These are phyloP conservation scores for Periconia digitata DNA, from an alignment of 2,329 filamentous ascomycete species.

Conservation along the genomic window DNA sequence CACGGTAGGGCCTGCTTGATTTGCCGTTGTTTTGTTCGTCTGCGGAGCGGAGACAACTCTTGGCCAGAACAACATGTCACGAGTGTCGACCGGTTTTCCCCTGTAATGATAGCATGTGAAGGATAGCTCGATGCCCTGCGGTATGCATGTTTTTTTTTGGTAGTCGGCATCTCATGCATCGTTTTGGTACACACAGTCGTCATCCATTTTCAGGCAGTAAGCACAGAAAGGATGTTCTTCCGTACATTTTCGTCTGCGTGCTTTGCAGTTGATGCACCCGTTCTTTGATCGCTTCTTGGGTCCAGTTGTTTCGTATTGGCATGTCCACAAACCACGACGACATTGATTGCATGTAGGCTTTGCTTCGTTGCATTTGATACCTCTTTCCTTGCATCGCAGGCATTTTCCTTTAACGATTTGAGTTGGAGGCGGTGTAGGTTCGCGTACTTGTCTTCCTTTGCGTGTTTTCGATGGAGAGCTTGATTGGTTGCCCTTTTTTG, in stretches of 20 bases:
- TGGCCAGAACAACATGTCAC: background rate
- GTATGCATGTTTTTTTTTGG: background rate
- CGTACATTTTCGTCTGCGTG: constrained; percentile 32
- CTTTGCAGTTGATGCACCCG: constrained; percentile 32
- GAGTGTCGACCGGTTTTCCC: background rate
- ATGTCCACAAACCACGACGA: constrained; percentile 28
- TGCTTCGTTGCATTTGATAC: constrained; percentile 34
- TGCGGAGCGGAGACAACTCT: background rate
- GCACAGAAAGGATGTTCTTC: constrained; percentile 34
- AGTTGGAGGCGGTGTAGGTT: constrained; percentile 5
- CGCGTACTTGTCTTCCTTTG: constrained; percentile 11
- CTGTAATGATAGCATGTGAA: background rate
- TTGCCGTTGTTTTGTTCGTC: background rate
- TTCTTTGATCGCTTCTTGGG: constrained; percentile 30
- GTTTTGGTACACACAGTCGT: constrained; percentile 30
- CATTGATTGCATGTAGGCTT: constrained; percentile 36
- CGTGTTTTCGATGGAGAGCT: constrained; percentile 16
- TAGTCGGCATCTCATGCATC: constrained; percentile 11
- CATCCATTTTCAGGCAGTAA: constrained; percentile 30
- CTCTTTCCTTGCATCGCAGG: constrained; percentile 25
- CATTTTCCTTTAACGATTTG: constrained; percentile 20
- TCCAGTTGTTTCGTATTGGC: constrained; percentile 23
- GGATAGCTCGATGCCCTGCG: background rate
- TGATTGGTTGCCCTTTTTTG: constrained; percentile 17
- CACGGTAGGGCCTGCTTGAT: background rate